A percentile compares a stretch with the other conserved stretches of the same genome.
Evolutionary conservation across 495 filamentous ascomycete species (phyloP).

Genomic region (Tuber magnatum): DNA sequence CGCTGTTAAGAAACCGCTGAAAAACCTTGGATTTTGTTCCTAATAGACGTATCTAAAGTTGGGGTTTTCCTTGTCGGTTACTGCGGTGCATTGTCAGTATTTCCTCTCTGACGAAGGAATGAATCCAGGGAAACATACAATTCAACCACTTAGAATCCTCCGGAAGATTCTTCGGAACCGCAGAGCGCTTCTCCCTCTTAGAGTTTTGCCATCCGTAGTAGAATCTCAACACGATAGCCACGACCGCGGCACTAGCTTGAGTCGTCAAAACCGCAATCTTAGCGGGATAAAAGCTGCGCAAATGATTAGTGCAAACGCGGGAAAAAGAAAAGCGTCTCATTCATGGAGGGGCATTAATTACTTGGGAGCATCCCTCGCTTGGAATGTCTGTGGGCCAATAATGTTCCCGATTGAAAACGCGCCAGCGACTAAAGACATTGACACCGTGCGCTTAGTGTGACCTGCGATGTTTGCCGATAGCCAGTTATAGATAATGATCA

Average conservation of each 20-base stretch:
- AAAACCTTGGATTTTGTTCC: neutral
- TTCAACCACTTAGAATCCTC: slow-evolving; percentile 31
- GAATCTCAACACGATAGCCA: slow-evolving; percentile 43
- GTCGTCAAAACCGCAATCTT: slow-evolving; percentile 55
- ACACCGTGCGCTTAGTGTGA: slow-evolving; percentile 53
- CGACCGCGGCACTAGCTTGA: slow-evolving; percentile 44
- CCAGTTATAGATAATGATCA: slow-evolving; percentile 48
- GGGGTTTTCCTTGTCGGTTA: slow-evolving; percentile 69
- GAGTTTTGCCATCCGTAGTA: slow-evolving; percentile 49
- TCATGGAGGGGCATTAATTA: slow-evolving; percentile 38
- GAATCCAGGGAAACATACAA: slow-evolving; percentile 8
- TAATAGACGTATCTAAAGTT: slow-evolving; percentile 68
- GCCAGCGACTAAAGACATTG: slow-evolving; percentile 48
- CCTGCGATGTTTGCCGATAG: slow-evolving; percentile 59
- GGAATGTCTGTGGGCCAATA: slow-evolving; percentile 63
- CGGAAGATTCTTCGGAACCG: slow-evolving; percentile 6
- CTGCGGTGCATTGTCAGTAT: slow-evolving; percentile 14
- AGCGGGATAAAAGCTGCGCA: slow-evolving; percentile 46
- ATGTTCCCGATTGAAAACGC: slow-evolving; percentile 60
- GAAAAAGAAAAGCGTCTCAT: neutral
- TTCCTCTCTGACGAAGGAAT: neutral
- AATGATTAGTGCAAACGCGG: neutral
- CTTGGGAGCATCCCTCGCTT: slow-evolving; percentile 51
- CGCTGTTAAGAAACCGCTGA: neutral
- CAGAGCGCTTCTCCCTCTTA: slow-evolving; percentile 39